phyloP scores from a whole-genome alignment of 2,329 filamentous ascomycete genomes.

The Ophiocordyceps camponoti-floridani region DNA sequence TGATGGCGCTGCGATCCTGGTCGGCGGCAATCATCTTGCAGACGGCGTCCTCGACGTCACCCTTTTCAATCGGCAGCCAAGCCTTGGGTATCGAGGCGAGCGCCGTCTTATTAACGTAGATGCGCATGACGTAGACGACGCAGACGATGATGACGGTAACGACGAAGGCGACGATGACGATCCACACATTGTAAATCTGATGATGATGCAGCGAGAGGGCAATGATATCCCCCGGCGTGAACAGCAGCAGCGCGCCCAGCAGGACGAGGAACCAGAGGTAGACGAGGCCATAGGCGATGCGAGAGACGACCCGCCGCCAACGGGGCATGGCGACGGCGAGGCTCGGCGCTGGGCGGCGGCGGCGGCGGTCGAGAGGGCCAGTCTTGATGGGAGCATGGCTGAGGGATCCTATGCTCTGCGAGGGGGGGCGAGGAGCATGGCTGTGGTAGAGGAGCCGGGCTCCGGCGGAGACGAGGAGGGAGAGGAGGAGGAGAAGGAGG shows the following conservation, averaged over 20 bases:
- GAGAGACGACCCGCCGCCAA: slow-evolving; percentile 38
- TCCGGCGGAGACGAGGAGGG: neutral
- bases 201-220: slow-evolving; percentile 51
- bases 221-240: slow-evolving; percentile 68
- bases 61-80: slow-evolving; percentile 73
- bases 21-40: slow-evolving; percentile 57
- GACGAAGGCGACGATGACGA: slow-evolving; percentile 60
- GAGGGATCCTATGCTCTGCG: slow-evolving; percentile 1
- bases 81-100: slow-evolving; percentile 70
- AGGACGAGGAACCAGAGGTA: slow-evolving; percentile 64
- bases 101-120: slow-evolving; percentile 70
- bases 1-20: slow-evolving; percentile 57
- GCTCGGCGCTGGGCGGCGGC: slow-evolving; percentile 2
- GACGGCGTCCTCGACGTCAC: slow-evolving; percentile 60
- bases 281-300: slow-evolving; percentile 62
- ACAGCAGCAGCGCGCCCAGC: slow-evolving; percentile 53
- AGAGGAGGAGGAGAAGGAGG: neutral
- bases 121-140: slow-evolving; percentile 65
- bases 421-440: neutral
- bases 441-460: slow-evolving; percentile 2
- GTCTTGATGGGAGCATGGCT: slow-evolving; percentile 11
- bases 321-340: slow-evolving; percentile 4
- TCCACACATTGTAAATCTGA: slow-evolving; percentile 66
- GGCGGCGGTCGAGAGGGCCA: slow-evolving; percentile 1
- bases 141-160: slow-evolving; percentile 51